A percentile compares a stretch with the other conserved stretches of the same genome.
These are phyloP conservation scores for Rhamnella rubrinervis DNA, from an alignment of 331 rosid species.

Conservation along the genomic window DNA sequence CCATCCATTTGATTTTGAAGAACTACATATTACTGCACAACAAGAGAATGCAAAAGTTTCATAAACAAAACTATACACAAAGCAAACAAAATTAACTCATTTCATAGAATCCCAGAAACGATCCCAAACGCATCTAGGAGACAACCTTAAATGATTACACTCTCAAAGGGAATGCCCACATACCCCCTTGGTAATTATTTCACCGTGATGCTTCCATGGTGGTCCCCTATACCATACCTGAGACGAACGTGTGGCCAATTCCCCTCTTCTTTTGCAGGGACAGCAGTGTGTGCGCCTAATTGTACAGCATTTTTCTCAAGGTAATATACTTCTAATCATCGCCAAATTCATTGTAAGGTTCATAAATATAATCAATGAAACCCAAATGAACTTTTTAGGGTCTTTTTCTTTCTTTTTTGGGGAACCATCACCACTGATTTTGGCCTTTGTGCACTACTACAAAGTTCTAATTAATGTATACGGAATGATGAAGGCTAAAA, in stretches of 20 bases:
- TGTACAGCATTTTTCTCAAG: background rate
- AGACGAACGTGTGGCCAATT: slow-evolving; percentile 43
- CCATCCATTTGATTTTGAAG: background rate
- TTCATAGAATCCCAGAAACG: background rate
- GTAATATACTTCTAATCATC: slow-evolving; percentile 16
- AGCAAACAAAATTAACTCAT: background rate
- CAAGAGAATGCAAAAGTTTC: background rate
- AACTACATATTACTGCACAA: too few species aligned
- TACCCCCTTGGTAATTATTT: slow-evolving; percentile 28
- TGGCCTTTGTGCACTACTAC: slow-evolving; percentile 3
- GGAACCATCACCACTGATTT: too few species aligned
- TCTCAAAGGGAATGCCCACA: slow-evolving; percentile 30
- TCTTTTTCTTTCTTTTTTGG: background rate
- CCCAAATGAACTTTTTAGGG: slow-evolving; percentile 4
- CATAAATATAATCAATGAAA: slow-evolving; percentile 12
- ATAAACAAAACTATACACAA: background rate
- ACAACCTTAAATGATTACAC: too few species aligned
- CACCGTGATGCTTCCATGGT: slow-evolving; percentile 29
- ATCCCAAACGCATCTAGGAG: background rate
- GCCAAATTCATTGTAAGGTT: slow-evolving; percentile 22
- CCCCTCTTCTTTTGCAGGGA: slow-evolving; percentile 22
- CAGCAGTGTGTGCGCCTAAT: background rate
- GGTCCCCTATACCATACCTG: slow-evolving; percentile 33
- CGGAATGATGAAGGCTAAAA: slow-evolving; percentile 26
- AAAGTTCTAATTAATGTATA: slow-evolving; percentile 3